A percentile compares a stretch with the other conserved stretches of the same genome.
phyloP scores from a whole-genome alignment of 768 basidiomycete genomes.

The Suillus lakei region DNA sequence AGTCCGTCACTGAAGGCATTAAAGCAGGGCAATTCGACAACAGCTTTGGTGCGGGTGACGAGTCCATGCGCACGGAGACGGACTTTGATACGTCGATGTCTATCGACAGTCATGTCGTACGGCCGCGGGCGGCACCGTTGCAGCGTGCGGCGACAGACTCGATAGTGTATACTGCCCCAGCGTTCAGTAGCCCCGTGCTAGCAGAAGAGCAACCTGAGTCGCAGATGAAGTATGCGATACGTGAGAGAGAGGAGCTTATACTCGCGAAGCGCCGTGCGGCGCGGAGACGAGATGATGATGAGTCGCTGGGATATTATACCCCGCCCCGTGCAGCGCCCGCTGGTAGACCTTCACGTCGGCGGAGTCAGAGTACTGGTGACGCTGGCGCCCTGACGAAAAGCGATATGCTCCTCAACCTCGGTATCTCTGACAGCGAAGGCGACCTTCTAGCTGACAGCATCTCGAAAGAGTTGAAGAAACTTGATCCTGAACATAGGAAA shows the following conservation, averaged over 20 bases:
- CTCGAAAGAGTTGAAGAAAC: constrained; percentile 69
- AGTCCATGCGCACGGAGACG: constrained; percentile 35
- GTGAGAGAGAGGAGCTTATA: constrained; percentile 67
- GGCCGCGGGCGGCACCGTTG: constrained; percentile 30
- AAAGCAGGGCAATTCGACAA: constrained; percentile 39
- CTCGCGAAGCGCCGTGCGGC: constrained; percentile 71
- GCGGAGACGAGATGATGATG: constrained; percentile 56
- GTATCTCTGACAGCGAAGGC: constrained; percentile 46
- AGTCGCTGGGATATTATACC: constrained; percentile 40
- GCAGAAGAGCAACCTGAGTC: constrained; percentile 40
- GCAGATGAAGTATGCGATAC: constrained; percentile 70
- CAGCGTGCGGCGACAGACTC: constrained; percentile 61
- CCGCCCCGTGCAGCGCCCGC: constrained; percentile 32
- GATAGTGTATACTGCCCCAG: constrained; percentile 34
- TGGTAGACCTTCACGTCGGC: constrained; percentile 60
- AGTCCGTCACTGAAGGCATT: constrained; percentile 37
- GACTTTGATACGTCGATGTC: constrained; percentile 20
- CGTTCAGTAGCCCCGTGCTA: constrained; percentile 38
- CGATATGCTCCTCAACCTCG: constrained; percentile 43
- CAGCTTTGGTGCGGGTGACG: constrained; percentile 36
- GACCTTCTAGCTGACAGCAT: constrained; percentile 71
- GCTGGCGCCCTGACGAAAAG: constrained; percentile 49
- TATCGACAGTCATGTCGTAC: constrained; percentile 28
- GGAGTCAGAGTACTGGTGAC: constrained; percentile 83
- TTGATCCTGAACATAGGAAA: constrained; percentile 41